These are phyloP conservation scores for Gnetum montanum DNA, from an alignment of 75 land plant species.

Conservation along the genomic window DNA sequence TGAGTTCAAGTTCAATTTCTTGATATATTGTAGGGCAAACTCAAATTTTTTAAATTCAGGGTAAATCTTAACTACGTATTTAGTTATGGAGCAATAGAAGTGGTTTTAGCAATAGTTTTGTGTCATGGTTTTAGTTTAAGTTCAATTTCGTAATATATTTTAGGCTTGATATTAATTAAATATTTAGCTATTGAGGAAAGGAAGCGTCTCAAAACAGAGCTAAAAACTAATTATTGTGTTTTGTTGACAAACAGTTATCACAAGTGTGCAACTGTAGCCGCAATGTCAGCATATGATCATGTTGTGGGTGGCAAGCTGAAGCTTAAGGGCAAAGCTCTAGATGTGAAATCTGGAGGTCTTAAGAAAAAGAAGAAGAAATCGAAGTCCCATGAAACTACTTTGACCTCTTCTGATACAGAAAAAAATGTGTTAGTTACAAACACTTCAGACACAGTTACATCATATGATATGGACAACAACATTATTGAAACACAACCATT, in stretches of 20 bases:
- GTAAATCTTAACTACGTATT: too few species aligned
- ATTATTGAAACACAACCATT: conserved; percentile 25
- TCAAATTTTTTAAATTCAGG: too few species aligned
- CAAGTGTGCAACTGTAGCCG: too few species aligned
- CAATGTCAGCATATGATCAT: conserved; percentile 68
- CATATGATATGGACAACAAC: conserved; percentile 25
- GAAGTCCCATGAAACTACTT: conserved; percentile 19
- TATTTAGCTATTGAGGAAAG: too few species aligned
- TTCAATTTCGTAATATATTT: too few species aligned
- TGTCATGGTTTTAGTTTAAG: too few species aligned
- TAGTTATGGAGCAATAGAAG: too few species aligned
- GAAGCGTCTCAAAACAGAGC: too few species aligned
- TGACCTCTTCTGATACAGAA: background rate
- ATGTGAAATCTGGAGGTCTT: conserved; percentile 66
- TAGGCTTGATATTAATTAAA: too few species aligned
- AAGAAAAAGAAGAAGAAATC: conserved; percentile 77
- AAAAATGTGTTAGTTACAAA: background rate
- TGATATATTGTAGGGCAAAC: too few species aligned
- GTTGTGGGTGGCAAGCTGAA: conserved; percentile 88
- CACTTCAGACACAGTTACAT: conserved; percentile 1
- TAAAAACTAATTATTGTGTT: background rate
- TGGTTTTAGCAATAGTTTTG: too few species aligned
- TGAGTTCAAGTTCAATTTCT: too few species aligned
- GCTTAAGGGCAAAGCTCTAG: conserved; percentile 87
- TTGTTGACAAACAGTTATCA: background rate